A percentile compares a stretch with the other conserved stretches of the same genome.
phyloP scores from a whole-genome alignment of 257 asterid genomes.

The Paulownia fortunei region DNA sequence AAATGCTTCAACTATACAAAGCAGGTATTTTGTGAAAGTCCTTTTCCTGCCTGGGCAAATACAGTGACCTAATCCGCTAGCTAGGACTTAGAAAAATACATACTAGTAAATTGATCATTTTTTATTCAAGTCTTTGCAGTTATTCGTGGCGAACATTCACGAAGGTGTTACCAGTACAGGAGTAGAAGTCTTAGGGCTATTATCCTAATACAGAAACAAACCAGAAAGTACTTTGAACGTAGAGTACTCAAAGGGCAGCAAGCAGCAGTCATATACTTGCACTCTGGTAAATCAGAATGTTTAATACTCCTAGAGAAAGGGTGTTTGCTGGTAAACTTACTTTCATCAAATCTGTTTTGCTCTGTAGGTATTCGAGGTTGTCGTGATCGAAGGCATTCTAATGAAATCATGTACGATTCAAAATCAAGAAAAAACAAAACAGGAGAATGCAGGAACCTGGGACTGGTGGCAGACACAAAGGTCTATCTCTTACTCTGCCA shows the following conservation, averaged over 20 bases:
- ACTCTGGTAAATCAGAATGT: conserved; percentile 39
- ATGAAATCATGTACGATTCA: conserved; percentile 12
- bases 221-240: conserved; percentile 29
- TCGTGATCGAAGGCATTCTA: conserved; percentile 33
- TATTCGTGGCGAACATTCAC: conserved; percentile 67
- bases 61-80: not conserved
- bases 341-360: not conserved
- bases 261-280: conserved; percentile 38
- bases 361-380: conserved; percentile 47
- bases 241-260: conserved; percentile 32
- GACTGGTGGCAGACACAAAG: conserved; percentile 32
- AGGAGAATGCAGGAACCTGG: conserved; percentile 11
- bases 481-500: not conserved
- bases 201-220: conserved; percentile 52
- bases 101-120: conserved; percentile 7
- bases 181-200: conserved; percentile 39
- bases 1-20: not conserved
- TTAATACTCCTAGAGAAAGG: not conserved
- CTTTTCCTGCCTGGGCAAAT: too few relatives aligned
- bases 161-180: conserved; percentile 40
- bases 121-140: conserved; percentile 48
- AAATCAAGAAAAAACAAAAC: conserved; percentile 3
- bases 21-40: not conserved
- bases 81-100: not conserved
- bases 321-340: not conserved